Base-by-base conservation (phyloP, 768 basidiomycete genomes). In the Boletus rubropictus region DNA sequence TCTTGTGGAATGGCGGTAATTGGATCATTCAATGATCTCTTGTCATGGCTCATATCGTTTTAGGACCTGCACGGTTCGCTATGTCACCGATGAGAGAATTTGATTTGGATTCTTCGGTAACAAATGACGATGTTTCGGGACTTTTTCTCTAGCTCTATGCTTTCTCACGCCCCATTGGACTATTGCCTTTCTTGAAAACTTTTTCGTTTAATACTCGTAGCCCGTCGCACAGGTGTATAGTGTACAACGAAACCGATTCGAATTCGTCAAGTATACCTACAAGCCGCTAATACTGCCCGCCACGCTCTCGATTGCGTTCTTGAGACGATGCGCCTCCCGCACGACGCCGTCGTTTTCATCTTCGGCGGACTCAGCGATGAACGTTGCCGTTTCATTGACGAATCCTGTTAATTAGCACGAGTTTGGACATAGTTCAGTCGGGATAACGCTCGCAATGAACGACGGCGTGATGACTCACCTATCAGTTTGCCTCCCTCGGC, bases 331-430 rank as follows among this genome's bases (percentile, higher is more conserved):
- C 15, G 84, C 79, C 55, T 81, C 81, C 48, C 71, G 74, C 4
- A 90, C 86, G 14, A 94, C 89, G 48, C 74, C 74, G 53, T 90
- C 88, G 61, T 91, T 84, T 54, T 93, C 92, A 59, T 95, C 91
- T 67, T 92, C 89, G 4, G 81, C 79, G 59, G 83, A 87, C 64
- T 95, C 93, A 4, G 82, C 81, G 44, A 95, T 83, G 69, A 95
- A 92, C 22, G 87, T 84, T 15, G 86, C 73, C 24, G 90, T 86
- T 63, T 95, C 93, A 9, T 81, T 72, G 14, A 78, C 82, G 56
- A 89, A 86, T 10, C 84, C 89, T 89, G 22, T 42, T 22, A 14
- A 4, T 0, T 7, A 15, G 12, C 3, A 4, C 2, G 15, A 7
- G 7, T 4, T 3, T 18, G 33, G 22, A 4, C 29, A 48, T 15